Percentiles rank a stretch among this genome's conserved stretches.
phyloP scores from a whole-genome alignment of 192 early-diverging fungal species.

The Coemansia sp. region DNA sequence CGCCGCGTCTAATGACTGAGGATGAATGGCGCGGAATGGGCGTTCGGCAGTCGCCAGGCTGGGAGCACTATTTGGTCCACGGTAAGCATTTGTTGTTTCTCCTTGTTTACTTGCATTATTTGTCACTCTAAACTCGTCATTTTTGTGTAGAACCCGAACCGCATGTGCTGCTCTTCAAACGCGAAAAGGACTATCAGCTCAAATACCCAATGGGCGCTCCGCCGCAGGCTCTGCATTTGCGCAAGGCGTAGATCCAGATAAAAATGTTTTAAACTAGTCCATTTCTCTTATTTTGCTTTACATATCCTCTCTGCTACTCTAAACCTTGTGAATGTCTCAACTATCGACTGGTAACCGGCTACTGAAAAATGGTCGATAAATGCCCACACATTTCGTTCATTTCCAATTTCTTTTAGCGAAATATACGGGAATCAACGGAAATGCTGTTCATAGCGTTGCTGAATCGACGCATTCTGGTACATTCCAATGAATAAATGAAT shows the following conservation, averaged over 20 bases:
- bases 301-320: background rate
- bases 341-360: background rate
- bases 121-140: background rate
- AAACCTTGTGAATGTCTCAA: background rate
- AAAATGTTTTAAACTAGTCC: background rate
- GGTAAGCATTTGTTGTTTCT: conserved; percentile 8
- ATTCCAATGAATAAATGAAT: background rate
- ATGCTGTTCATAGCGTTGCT: background rate
- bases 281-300: conserved; percentile 1
- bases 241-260: conserved; percentile 1
- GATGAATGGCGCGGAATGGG: conserved; percentile 44
- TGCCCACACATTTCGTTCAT: background rate
- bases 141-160: conserved; percentile 44
- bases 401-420: background rate
- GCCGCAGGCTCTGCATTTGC: background rate
- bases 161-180: conserved; percentile 52
- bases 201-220: conserved; percentile 20
- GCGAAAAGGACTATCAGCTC: conserved; percentile 27
- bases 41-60: conserved; percentile 51
- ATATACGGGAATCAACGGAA: background rate
- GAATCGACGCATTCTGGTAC: background rate
- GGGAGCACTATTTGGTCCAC: conserved; percentile 55
- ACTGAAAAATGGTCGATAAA: background rate
- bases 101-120: background rate
- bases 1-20: conserved; percentile 39